A percentile compares a stretch with the other conserved stretches of the same genome.
These are phyloP conservation scores for Hordeum pubiflorum DNA, from an alignment of 202 grass and related monocot species.

Conservation along the genomic window DNA sequence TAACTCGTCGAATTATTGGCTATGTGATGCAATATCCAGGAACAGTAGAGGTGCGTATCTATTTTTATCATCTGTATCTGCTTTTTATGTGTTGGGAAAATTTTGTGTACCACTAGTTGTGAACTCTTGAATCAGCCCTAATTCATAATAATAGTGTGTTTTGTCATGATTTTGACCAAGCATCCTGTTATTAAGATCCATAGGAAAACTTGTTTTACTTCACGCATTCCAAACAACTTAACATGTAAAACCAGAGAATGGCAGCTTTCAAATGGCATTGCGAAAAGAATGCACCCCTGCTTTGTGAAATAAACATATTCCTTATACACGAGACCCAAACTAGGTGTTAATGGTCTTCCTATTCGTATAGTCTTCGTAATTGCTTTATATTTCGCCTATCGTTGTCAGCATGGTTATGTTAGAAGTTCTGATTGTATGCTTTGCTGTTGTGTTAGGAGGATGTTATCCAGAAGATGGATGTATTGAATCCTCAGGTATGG, in stretches of 20 bases:
- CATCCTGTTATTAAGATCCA: not conserved
- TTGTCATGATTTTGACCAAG: not conserved
- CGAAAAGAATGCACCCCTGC: not conserved
- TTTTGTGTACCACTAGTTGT: not conserved
- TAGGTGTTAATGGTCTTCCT: not conserved
- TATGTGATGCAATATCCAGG: constrained; percentile 85
- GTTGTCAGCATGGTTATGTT: not conserved
- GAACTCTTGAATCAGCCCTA: not conserved
- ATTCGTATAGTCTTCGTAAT: not conserved
- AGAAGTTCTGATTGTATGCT: not conserved
- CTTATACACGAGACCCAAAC: not conserved
- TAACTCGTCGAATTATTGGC: constrained; percentile 72
- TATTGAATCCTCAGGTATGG: constrained; percentile 85
- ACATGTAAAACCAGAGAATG: not conserved
- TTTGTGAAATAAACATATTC: not conserved
- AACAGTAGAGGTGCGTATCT: constrained; percentile 54
- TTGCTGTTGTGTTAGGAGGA: constrained; percentile 58
- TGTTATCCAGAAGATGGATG: constrained; percentile 68
- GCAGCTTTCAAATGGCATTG: not conserved
- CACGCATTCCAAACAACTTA: not conserved
- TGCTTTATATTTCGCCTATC: not conserved
- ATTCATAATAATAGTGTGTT: not conserved
- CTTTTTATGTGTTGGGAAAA: not conserved
- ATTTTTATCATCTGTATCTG: constrained; percentile 10
- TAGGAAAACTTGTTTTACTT: not conserved